Evolutionary conservation across 768 basidiomycete species (phyloP).

Genomic region (Pisolithus albus): DNA sequence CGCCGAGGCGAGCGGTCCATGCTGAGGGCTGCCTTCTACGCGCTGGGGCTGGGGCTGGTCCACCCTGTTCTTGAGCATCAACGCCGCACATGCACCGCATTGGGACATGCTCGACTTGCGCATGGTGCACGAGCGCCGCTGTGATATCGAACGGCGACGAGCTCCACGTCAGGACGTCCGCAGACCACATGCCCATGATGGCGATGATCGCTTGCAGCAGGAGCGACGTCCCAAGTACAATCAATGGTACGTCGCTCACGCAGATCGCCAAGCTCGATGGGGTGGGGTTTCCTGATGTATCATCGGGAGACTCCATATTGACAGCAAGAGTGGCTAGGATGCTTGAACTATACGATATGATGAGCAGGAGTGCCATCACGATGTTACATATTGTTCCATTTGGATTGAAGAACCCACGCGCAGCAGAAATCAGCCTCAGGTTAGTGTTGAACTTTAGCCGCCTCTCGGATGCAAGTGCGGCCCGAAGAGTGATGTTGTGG

Average conservation of each 20-base stretch:
- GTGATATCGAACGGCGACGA: slow-evolving; percentile 26
- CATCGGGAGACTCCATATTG: background rate
- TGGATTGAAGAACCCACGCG: slow-evolving; percentile 11
- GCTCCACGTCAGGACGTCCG: slow-evolving; percentile 27
- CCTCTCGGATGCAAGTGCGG: slow-evolving; percentile 19
- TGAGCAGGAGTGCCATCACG: slow-evolving; percentile 22
- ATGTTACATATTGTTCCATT: slow-evolving; percentile 18
- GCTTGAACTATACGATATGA: slow-evolving; percentile 24
- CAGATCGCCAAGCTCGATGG: slow-evolving; percentile 8
- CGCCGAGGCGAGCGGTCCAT: slow-evolving; percentile 20
- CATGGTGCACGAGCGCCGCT: slow-evolving; percentile 24
- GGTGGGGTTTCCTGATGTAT: background rate
- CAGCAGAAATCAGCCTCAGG: slow-evolving; percentile 22
- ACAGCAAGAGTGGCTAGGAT: slow-evolving; percentile 18
- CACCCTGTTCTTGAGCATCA: background rate
- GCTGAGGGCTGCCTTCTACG: slow-evolving; percentile 19
- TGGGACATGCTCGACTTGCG: slow-evolving; percentile 12
- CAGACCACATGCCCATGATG: slow-evolving; percentile 13
- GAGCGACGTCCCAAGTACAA: slow-evolving; percentile 21
- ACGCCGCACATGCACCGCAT: slow-evolving; percentile 25
- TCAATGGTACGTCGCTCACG: slow-evolving; percentile 20
- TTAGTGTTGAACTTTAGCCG: slow-evolving; percentile 25
- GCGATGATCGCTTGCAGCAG: slow-evolving; percentile 20
- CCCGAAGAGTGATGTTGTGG: slow-evolving; percentile 23
- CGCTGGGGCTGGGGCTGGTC: slow-evolving; percentile 13